Percentiles rank a stretch among this genome's conserved stretches.
Evolutionary conservation across 1,284 basidiomycete species (phyloP).

Genomic region (Exobasidium rhododendri): DNA sequence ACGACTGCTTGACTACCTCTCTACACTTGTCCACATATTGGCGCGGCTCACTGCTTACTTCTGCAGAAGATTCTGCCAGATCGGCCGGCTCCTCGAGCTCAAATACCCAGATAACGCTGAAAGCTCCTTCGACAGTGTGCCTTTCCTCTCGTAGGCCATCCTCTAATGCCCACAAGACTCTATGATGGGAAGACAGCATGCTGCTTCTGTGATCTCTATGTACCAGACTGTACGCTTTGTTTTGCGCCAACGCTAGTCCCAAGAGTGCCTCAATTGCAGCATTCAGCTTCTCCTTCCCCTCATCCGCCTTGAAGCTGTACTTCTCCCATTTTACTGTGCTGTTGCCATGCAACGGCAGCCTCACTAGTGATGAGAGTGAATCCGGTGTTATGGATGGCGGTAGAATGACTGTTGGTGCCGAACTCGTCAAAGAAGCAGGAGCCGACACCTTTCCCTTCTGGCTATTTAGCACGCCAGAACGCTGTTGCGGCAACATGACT

Average conservation of each 20-base stretch:
- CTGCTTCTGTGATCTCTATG: too few relatives aligned
- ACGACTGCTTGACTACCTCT: not conserved
- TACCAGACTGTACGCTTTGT: too few relatives aligned
- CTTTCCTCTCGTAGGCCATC: too few relatives aligned
- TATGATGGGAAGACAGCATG: too few relatives aligned
- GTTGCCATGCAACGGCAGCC: not conserved
- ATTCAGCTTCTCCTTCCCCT: not conserved
- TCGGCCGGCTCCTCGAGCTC: not conserved
- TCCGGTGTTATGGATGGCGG: not conserved
- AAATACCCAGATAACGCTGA: not conserved
- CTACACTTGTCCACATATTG: not conserved
- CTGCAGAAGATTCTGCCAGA: not conserved
- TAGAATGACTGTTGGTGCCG: not conserved
- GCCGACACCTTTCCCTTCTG: too few relatives aligned
- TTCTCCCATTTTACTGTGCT: not conserved
- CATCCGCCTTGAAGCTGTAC: not conserved
- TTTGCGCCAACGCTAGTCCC: not conserved
- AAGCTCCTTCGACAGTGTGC: too few relatives aligned
- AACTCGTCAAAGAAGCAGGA: too few relatives aligned
- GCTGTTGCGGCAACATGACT: too few relatives aligned
- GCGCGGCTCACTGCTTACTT: not conserved
- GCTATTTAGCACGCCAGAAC: too few relatives aligned
- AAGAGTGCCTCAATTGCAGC: not conserved
- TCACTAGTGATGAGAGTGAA: not conserved
- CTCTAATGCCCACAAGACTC: too few relatives aligned